These are phyloP conservation scores for Phytophthora pseudosyringae DNA, from an alignment of 352 stramenopile species.

Conservation along the genomic window DNA sequence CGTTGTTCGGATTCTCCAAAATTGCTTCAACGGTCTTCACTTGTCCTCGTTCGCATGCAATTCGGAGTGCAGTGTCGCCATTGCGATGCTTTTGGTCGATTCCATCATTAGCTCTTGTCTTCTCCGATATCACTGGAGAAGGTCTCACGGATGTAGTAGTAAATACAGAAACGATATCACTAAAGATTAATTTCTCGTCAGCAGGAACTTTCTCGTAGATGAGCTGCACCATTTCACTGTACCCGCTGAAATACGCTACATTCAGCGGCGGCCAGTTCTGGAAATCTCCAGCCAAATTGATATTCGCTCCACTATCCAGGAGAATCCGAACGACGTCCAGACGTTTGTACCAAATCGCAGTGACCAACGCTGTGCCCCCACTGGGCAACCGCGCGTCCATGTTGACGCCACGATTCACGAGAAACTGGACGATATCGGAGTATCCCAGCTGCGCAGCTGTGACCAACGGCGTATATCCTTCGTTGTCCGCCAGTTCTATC, in stretches of 20 bases:
- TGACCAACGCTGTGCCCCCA: constrained; percentile 15
- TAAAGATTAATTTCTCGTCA: not conserved
- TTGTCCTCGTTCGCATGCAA: constrained; percentile 21
- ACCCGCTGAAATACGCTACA: constrained; percentile 31
- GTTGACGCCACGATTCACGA: constrained; percentile 7
- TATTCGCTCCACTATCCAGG: constrained; percentile 22
- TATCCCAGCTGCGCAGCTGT: constrained; percentile 23
- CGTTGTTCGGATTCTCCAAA: constrained; percentile 17
- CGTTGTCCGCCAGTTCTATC: constrained; percentile 17
- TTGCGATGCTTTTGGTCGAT: constrained; percentile 31
- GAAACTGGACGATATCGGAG: constrained; percentile 20
- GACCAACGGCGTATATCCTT: constrained; percentile 20
- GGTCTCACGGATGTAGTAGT: not conserved
- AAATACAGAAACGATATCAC: constrained; percentile 2
- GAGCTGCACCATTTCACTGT: constrained; percentile 26
- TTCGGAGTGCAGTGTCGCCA: constrained; percentile 25
- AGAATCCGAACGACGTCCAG: constrained; percentile 26
- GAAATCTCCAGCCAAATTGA: constrained; percentile 28
- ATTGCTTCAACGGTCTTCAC: constrained; percentile 15
- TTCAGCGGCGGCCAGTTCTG: constrained; percentile 19
- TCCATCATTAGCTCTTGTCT: not conserved
- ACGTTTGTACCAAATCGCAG: constrained; percentile 18
- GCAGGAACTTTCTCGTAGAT: constrained; percentile 13
- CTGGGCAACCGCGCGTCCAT: constrained; percentile 15
- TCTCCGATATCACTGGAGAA: not conserved